Base-by-base conservation (phyloP, 192 early-diverging fungal genomes). In the Umbelopsis sp. region DNA sequence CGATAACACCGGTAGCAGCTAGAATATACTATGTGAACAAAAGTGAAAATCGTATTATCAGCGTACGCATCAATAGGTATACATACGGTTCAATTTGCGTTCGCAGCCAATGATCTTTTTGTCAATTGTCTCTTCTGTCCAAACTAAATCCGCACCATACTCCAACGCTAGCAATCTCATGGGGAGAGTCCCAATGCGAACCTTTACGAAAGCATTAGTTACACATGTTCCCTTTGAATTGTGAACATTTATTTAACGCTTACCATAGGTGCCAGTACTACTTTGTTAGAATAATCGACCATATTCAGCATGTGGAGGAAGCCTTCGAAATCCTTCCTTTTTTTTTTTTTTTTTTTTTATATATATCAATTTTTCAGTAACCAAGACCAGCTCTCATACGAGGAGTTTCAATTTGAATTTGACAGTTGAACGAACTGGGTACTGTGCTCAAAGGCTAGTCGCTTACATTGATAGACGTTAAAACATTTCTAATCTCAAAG, bases 201-300 rank as follows among this genome's bases (percentile, higher is more conserved):
- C 87, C 86, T 88, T 81, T 20, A 26, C 22, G 2, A 24, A 31
- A 24, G 22, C 21, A 14, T 41, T n/a, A 38, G 31, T 16, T 45
- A 12, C 0, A 69, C 20, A 67, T 16, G 16, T 21, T 20, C 38
- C 16, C 43, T 21, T 31, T 29, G 14, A 14, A 25, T 43, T 8
- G 31, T 32, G 52, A 32, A 10, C 31, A 16, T 1, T 34, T 3
- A 2, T 26, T 2, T 45, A 49, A 36, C 20, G 8, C 44, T 69
- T 51, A 97, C 97, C 97, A 99, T 99, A 20, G 97, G 97, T 9
- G 97, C 97, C 47, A 99, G 86, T 38, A 97, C 93, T 41, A 90
- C 71, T 82, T 86, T 86, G 69, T 88, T 82, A 29, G 69, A 68
- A 53, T 88, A 88, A 54, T 83, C 73, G 17, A 77, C 21, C 26